Base-by-base conservation (phyloP, 176 grass and related monocot genomes). In the Melocanna baccifera region DNA sequence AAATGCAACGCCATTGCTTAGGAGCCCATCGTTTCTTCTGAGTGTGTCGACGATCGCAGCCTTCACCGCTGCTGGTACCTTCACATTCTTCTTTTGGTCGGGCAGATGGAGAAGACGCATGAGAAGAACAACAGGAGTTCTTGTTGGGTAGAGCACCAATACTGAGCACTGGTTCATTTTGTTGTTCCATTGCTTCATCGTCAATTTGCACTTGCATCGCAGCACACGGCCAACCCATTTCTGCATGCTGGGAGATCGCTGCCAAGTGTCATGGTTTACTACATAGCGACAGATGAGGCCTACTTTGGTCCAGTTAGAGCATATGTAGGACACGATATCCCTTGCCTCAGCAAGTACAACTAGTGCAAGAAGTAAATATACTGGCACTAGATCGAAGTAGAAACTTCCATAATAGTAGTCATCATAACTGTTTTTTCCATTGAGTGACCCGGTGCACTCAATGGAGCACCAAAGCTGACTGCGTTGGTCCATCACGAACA, bases 231-330 rank as follows among this genome's bases (percentile, higher is more conserved):
- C 37, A 39, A 39, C 37, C 37, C 6, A 39, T 39, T 39, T 39
- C 37, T 39, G 37, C 37, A 39, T 23, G 7, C 4, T 9, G 1
- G 30, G 1, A 4, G 5, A 22, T 9, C 6, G 9, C 3, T 37
- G 26, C 9, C 10, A 48, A 48, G 19, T 9, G 3, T 18, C 26
- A 36, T 18, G 43, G 10, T 50, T 64, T 66, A 66, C 45, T 32
- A 32, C 3, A 14, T 2, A 26, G 9, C 9, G 20, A 18, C 45
- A 52, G 12, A 52, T 52, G 19, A 67, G 11, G 28, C 62, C 62
- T 23, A 80, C 62, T 67, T 80, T 80, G 10, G 77, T 52, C 62
- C 77, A 67, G 28, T 80, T 67, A 22, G 77, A 80, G 77, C 26
- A 79, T 5, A 66, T 36, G 16, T 66, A 79, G 9, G 61, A 50